Evolutionary conservation across 306 rosid genomes (phyloP).

Genomic region (Calophaca sinica): DNA sequence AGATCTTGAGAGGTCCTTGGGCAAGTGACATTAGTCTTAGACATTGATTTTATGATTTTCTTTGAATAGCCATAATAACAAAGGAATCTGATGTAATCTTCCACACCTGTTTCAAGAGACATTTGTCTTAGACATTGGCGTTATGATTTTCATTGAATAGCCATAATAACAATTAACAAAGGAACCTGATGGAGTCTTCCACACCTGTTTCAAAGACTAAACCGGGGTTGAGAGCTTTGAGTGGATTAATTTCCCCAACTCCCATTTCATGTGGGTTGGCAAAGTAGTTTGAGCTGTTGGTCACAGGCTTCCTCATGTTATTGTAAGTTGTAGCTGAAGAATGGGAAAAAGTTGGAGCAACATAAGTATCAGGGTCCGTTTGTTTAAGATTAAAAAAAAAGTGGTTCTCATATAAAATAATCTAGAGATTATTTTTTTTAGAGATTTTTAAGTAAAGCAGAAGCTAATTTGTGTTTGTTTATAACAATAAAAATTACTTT

Average conservation of each 20-base stretch:
- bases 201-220: conserved; percentile 70
- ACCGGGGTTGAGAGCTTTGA: conserved; percentile 83
- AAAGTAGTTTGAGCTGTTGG: conserved; percentile 66
- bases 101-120: conserved; percentile 56
- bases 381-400: not conserved
- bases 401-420: no score
- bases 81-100: conserved; percentile 77
- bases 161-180: conserved; percentile 76
- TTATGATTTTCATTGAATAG: conserved; percentile 47
- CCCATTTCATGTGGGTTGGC: conserved; percentile 86
- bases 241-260: conserved; percentile 85
- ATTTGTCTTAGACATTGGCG: conserved; percentile 61
- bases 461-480: no score
- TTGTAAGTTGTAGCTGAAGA: conserved; percentile 73
- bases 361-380: not conserved
- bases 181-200: conserved; percentile 69
- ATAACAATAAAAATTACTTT: no score
- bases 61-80: conserved; percentile 76
- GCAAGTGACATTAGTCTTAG: conserved; percentile 68
- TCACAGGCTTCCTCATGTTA: conserved; percentile 73
- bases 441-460: no score
- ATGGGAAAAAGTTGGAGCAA: conserved; percentile 24
- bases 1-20: conserved; percentile 73
- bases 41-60: conserved; percentile 65
- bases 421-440: no score